These are phyloP conservation scores for Pleurotus salmoneostramineus DNA, from an alignment of 768 basidiomycete genomes.

Conservation along the genomic window DNA sequence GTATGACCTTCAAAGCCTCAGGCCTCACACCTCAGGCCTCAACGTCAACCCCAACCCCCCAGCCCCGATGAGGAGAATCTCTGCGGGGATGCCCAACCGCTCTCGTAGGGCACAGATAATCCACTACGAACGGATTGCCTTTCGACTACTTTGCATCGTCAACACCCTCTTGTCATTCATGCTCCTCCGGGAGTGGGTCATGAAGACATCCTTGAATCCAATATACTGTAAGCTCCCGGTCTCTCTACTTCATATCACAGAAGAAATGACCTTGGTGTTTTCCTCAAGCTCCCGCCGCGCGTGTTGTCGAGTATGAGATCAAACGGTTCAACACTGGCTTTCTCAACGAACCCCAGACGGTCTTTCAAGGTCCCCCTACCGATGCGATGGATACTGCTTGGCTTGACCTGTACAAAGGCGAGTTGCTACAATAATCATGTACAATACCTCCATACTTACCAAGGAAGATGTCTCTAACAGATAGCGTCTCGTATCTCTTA, in stretches of 20 bases:
- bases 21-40: too few relatives aligned
- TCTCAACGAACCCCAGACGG: not conserved
- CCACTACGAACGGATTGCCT: not conserved
- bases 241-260: not conserved
- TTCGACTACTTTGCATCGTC: not conserved
- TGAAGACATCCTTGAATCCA: not conserved
- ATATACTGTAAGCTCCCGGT: not conserved
- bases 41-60: too few relatives aligned
- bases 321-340: conserved; percentile 1
- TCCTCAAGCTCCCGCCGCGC: not conserved
- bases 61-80: too few relatives aligned
- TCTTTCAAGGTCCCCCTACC: conserved; percentile 2
- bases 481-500: conserved; percentile 2
- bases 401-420: not conserved
- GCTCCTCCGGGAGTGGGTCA: not conserved
- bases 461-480: not conserved
- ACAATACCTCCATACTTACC: not conserved
- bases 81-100: too few relatives aligned
- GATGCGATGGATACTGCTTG: conserved; percentile 3
- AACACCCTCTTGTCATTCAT: not conserved
- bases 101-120: too few relatives aligned
- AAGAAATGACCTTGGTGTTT: not conserved
- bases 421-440: not conserved
- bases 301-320: not conserved
- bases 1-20: too few relatives aligned